phyloP scores from a whole-genome alignment of 1,284 basidiomycete genomes.

The Flammula alnicola region DNA sequence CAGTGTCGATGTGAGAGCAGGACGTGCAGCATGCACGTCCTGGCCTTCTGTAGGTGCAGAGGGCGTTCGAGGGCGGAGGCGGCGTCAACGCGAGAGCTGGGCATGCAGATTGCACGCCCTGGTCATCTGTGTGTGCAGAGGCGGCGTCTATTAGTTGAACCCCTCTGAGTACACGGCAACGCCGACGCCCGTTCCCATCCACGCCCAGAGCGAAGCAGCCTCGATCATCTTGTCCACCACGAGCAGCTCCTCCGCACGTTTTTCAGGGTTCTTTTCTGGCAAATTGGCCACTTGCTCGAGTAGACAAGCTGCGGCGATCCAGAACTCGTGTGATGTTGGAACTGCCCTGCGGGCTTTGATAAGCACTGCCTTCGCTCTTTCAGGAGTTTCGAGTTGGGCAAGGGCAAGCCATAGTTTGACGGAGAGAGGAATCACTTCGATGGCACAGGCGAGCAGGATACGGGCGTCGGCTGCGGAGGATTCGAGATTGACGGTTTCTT shows the following conservation, averaged over 20 bases:
- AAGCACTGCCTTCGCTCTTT: conserved; percentile 89
- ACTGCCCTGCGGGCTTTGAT: conserved; percentile 95
- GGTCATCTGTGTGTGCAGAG: no score
- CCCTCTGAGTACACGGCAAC: no score
- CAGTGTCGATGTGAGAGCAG: no score
- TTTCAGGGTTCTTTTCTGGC: conserved; percentile 52
- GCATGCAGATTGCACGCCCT: no score
- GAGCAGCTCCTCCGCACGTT: conserved; percentile 64
- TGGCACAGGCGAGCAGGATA: conserved; percentile 90
- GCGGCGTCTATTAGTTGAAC: no score
- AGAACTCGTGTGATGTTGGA: conserved; percentile 97
- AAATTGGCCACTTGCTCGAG: conserved; percentile 80
- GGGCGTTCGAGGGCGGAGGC: no score
- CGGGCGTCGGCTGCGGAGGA: conserved; percentile 88
- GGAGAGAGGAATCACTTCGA: conserved; percentile 93
- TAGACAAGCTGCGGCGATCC: conserved; percentile 94
- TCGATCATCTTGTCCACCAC: conserved; percentile 90
- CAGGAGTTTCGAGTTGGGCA: conserved; percentile 90
- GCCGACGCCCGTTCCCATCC: no score
- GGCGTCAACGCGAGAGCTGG: no score
- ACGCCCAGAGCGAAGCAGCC: conserved; percentile 81
- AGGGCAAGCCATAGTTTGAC: conserved; percentile 98
- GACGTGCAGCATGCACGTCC: no score
- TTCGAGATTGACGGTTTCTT: conserved; percentile 97
- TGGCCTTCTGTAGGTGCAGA: no score